Percentiles rank a stretch among this genome's conserved stretches.
Evolutionary conservation across 257 asterid genomes (phyloP).

Genomic region (Scutellaria minor): DNA sequence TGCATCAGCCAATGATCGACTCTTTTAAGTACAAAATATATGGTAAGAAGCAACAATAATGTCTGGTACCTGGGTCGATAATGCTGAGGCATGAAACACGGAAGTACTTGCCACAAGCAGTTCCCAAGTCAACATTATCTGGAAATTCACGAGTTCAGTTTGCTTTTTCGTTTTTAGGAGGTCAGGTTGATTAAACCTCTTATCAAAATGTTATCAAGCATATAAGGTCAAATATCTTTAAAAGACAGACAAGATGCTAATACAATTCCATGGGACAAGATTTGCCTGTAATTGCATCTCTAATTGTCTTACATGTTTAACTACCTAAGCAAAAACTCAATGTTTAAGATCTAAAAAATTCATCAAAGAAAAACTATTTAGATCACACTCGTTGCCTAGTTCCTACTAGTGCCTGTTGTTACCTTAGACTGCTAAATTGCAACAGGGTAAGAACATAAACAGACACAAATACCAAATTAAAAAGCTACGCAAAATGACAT

Average conservation of each 20-base stretch:
- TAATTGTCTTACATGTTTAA: neutral
- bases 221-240: neutral
- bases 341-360: too few species aligned
- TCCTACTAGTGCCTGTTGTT: too few species aligned
- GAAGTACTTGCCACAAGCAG: slow-evolving; percentile 76
- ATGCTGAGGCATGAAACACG: slow-evolving; percentile 82
- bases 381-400: too few species aligned
- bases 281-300: neutral
- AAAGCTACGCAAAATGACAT: too few species aligned
- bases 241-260: neutral
- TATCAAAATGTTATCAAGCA: neutral
- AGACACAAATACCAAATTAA: too few species aligned
- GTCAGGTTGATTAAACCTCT: neutral
- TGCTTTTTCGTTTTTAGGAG: neutral
- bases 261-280: neutral
- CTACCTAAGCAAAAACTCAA: neutral
- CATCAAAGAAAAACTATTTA: too few species aligned
- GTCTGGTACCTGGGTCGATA: slow-evolving; percentile 60
- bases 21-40: neutral
- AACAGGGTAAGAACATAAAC: too few species aligned
- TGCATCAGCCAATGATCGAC: neutral
- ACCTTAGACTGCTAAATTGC: too few species aligned
- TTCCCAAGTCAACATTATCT: slow-evolving; percentile 81
- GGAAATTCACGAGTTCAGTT: slow-evolving; percentile 23
- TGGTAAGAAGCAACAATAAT: neutral